A percentile compares a stretch with the other conserved stretches of the same genome.
Conservation (phyloP, 768 basidiomycete genomes). For the Macrolepiota fuliginosa region DNA sequence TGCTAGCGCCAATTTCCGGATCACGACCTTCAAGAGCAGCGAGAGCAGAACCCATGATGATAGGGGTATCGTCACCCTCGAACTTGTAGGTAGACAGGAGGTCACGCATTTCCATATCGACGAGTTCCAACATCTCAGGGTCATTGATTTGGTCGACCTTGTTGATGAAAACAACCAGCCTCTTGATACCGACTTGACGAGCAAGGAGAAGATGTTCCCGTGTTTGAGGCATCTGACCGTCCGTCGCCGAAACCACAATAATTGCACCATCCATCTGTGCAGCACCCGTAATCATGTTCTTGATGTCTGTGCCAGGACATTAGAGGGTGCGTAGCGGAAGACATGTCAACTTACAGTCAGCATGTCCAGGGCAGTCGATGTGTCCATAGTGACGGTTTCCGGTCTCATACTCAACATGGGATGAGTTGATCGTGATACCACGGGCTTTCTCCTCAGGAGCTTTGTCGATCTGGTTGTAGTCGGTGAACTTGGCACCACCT, state of each 20-base stretch:
- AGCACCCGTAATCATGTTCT: conserved; percentile 99
- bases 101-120: conserved; percentile 99
- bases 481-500: conserved; percentile 85
- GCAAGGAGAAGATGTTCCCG: conserved; percentile 97
- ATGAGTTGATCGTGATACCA: conserved; percentile 98
- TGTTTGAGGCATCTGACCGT: conserved; percentile 99
- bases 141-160: conserved; percentile 97
- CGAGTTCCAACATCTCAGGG: conserved; percentile 97
- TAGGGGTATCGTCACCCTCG: conserved; percentile 97
- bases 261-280: conserved; percentile 97
- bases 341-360: conserved; percentile 67
- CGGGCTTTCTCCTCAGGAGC: conserved; percentile 99
- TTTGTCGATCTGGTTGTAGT: conserved; percentile 98
- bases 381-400: conserved; percentile 89
- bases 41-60: conserved; percentile 95
- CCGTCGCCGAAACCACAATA: conserved; percentile 96
- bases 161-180: conserved; percentile 99
- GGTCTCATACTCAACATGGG: conserved; percentile 99
- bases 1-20: conserved; percentile 72
- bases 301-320: conserved; percentile 60
- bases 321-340: conserved; percentile 9
- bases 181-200: conserved; percentile 97
- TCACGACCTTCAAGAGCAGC: conserved; percentile 90
- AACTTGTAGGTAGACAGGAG: conserved; percentile 89
- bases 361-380: conserved; percentile 96